A percentile compares a stretch with the other conserved stretches of the same genome.
These are phyloP conservation scores for Colletotrichum somersetense DNA, from an alignment of 2,329 filamentous ascomycete genomes.

Conservation along the genomic window DNA sequence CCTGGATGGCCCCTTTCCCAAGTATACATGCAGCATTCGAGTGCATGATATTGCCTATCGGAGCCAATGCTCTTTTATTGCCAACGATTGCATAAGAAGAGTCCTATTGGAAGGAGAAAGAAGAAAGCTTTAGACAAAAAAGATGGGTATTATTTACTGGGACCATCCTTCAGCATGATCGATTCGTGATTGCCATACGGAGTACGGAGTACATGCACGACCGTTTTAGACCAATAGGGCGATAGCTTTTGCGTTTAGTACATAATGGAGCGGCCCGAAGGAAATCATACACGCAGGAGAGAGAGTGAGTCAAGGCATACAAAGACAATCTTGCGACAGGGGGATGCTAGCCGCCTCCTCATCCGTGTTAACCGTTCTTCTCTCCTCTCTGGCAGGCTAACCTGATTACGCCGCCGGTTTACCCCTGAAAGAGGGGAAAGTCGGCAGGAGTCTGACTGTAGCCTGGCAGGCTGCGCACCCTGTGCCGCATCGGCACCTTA, in stretches of 20 bases:
- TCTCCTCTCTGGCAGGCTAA: background rate
- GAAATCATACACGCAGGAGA: background rate
- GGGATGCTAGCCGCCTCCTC: background rate
- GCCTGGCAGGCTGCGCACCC: background rate
- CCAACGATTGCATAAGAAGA: background rate
- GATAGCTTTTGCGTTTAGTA: slow-evolving; percentile 15
- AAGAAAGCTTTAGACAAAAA: background rate
- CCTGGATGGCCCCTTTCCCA: background rate
- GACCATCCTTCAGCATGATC: slow-evolving; percentile 8
- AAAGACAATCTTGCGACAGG: background rate
- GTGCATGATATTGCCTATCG: background rate
- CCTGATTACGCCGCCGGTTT: background rate
- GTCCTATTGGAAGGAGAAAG: background rate
- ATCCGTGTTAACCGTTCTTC: too few relatives aligned
- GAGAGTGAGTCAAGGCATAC: background rate
- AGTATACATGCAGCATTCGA: background rate
- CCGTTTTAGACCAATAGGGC: slow-evolving; percentile 5
- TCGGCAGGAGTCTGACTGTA: background rate
- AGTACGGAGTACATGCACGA: too few relatives aligned
- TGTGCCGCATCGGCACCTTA: slow-evolving; percentile 29
- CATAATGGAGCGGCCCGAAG: slow-evolving; percentile 20
- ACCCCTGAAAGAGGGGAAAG: background rate
- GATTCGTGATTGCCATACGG: background rate
- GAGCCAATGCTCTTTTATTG: background rate
- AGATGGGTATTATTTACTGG: background rate